Evolutionary conservation across 345 rosid genomes (phyloP).

Genomic region (Dipteronia sinensis): DNA sequence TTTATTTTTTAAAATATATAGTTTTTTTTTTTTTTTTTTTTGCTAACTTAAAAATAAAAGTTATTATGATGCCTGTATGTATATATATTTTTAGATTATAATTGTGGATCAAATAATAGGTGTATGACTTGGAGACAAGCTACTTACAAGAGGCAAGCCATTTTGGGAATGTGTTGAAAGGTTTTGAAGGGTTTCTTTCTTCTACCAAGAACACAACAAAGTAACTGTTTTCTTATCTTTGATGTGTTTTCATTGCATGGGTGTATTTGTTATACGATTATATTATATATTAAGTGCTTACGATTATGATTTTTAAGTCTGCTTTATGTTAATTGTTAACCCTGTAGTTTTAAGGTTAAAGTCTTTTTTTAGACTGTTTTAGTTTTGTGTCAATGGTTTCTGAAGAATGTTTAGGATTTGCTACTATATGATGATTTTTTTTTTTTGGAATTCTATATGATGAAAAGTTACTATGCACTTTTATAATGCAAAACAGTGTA

Average conservation of each 20-base stretch:
- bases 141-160: constrained; percentile 48
- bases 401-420: neutral
- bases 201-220: constrained; percentile 46
- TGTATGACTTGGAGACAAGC: constrained; percentile 46
- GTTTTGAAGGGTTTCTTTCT: constrained; percentile 54
- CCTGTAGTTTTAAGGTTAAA: neutral
- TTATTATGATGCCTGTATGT: neutral
- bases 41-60: too few species aligned
- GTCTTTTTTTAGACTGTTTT: neutral
- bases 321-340: neutral
- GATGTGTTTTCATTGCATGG: neutral
- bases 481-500: neutral
- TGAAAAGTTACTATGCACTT: neutral
- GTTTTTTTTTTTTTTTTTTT: too few species aligned
- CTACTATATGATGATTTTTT: too few species aligned
- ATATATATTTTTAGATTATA: neutral
- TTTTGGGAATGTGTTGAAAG: constrained; percentile 43
- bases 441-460: too few species aligned
- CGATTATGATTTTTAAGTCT: neutral
- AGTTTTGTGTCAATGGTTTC: neutral
- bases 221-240: constrained; percentile 25
- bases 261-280: neutral
- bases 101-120: constrained; percentile 25
- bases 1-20: neutral
- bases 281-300: neutral